phyloP scores from a whole-genome alignment of 2,329 filamentous ascomycete genomes.

The Elsinoe perseae region DNA sequence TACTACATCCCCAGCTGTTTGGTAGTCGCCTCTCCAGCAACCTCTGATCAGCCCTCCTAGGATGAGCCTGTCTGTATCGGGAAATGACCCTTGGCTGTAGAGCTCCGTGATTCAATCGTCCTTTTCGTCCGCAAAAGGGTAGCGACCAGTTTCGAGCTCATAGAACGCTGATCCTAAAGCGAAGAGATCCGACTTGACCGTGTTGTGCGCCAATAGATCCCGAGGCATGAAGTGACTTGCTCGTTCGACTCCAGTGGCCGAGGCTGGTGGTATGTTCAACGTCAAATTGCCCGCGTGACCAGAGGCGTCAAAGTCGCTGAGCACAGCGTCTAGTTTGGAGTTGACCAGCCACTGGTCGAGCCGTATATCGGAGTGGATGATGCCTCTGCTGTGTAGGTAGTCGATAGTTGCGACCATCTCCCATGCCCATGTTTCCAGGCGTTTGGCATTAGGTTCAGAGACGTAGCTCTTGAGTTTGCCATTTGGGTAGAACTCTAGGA shows the following conservation, averaged over 20 bases:
- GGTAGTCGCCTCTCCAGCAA: neutral
- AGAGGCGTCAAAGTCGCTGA: slow-evolving; percentile 16
- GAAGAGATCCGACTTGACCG: slow-evolving; percentile 16
- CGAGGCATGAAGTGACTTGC: slow-evolving; percentile 15
- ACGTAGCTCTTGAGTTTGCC: slow-evolving; percentile 13
- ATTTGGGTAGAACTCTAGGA: neutral
- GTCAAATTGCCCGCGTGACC: neutral
- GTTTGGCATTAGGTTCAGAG: neutral
- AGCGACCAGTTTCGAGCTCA: slow-evolving; percentile 1
- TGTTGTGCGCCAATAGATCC: neutral
- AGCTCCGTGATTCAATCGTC: neutral
- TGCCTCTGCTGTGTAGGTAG: slow-evolving; percentile 15
- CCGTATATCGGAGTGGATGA: slow-evolving; percentile 16
- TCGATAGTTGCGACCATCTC: slow-evolving; percentile 16
- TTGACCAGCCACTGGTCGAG: slow-evolving; percentile 17
- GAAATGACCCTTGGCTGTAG: neutral
- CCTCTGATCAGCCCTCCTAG: neutral
- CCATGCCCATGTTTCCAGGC: slow-evolving; percentile 14
- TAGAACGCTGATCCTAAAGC: slow-evolving; percentile 13
- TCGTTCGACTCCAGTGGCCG: slow-evolving; percentile 2
- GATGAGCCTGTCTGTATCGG: neutral
- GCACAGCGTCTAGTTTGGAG: slow-evolving; percentile 5
- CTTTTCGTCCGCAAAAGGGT: neutral
- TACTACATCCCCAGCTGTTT: neutral
- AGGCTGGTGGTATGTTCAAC: neutral